Conservation (phyloP, 1,139 yeast genomes). For the Yarrowia galli region DNA sequence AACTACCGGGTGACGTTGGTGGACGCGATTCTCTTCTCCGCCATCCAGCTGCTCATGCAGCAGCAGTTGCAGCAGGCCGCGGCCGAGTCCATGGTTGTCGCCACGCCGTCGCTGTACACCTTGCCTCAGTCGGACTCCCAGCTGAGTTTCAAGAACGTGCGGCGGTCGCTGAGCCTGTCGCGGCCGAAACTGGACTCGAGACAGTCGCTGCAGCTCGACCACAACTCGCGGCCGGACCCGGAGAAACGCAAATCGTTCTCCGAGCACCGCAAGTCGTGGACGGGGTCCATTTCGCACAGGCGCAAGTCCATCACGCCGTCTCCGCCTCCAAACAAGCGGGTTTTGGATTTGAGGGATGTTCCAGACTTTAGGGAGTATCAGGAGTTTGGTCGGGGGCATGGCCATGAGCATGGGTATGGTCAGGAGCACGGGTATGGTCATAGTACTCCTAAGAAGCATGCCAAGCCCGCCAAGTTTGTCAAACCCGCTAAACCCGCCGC, state of each 20-base stretch:
- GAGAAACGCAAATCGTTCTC: slow-evolving; percentile 10
- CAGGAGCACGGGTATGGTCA: too few relatives aligned
- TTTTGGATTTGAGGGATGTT: background rate
- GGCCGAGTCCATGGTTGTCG: slow-evolving; percentile 11
- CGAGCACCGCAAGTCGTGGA: slow-evolving; percentile 24
- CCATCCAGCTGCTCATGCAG: slow-evolving; percentile 35
- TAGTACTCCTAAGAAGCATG: too few relatives aligned
- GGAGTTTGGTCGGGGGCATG: too few relatives aligned
- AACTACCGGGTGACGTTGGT: slow-evolving; percentile 34
- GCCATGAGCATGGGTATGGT: too few relatives aligned
- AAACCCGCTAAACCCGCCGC: background rate
- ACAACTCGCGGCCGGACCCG: background rate
- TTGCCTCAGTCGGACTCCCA: slow-evolving; percentile 28
- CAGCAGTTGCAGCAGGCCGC: slow-evolving; percentile 35
- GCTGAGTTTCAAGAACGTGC: slow-evolving; percentile 20
- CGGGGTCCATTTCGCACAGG: background rate
- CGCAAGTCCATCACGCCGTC: slow-evolving; percentile 3
- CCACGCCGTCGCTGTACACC: slow-evolving; percentile 16
- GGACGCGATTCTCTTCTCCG: slow-evolving; percentile 37
- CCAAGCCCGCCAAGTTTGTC: too few relatives aligned
- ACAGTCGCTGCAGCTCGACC: slow-evolving; percentile 18
- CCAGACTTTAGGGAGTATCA: background rate
- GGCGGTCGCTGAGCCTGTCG: slow-evolving; percentile 11
- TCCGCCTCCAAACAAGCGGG: background rate
- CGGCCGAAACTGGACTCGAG: slow-evolving; percentile 1